Base-by-base conservation (phyloP, 2,329 filamentous ascomycete species). In the Nectriaceae sp. region DNA sequence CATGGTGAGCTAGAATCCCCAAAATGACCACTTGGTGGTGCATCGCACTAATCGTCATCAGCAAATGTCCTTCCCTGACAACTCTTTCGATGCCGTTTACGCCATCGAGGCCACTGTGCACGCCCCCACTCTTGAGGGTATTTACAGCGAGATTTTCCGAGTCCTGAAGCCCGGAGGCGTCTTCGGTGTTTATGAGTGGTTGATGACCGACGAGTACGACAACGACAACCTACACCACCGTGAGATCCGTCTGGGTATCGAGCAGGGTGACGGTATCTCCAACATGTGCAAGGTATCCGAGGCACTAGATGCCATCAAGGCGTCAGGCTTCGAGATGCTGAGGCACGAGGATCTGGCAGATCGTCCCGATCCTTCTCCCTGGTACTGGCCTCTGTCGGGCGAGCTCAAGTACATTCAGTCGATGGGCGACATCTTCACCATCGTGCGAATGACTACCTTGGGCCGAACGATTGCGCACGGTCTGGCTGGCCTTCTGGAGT, bases 161-260 rank as follows among this genome's bases (percentile, higher is more conserved):
- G 92, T 97, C 19, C 80, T 99, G 55, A 99, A 97, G 81, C 94
- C 94, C 18, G 94, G 94, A 52, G 93, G 94, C 70, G 79, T 90
- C 43, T 99, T 97, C 63, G 94, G 93, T 67, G 93, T 97, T 44
- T 99, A 97, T 75, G 94, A 99, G 74, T 97, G 94, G 94, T 79
- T 97, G 66, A 97, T 99, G 94, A 97, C 92, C 5, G 92, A 97
- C 55, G 77, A 86, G 20, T 99, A 97, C 73, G 88, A 97, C 75
- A 93, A 96, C 68, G 79, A 88, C 52, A 91, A 97, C 78, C 71
- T 89, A 1, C 79, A 85, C 64, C 94, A 97, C 76, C 88, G 91
- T 59, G 84, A 89, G 68, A 94, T 97, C 66, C 89, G 94, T 56
- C 84, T 97, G 16, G 92, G 88, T 56, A 99, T 99, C 57, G 94